Percentiles rank a stretch among this genome's conserved stretches.
Evolutionary conservation across 805 yeast species (phyloP).

Genomic region (Yamadazyma phyllophila): DNA sequence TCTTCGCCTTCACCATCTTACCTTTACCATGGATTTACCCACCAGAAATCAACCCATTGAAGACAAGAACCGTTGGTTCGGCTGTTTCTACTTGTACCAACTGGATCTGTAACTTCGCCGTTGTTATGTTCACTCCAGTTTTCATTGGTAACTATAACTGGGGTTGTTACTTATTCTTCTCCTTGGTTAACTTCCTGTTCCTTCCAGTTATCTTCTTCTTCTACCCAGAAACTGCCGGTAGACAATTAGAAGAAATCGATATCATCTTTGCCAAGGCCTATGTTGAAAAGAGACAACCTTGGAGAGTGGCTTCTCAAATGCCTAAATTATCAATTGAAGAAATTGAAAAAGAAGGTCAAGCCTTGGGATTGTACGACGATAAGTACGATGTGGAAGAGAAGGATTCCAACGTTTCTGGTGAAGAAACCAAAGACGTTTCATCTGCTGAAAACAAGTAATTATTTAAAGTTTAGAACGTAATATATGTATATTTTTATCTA

Average conservation of each 20-base stretch:
- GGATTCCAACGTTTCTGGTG: slow-evolving; percentile 2
- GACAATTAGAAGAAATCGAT: slow-evolving; percentile 45
- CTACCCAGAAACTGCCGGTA: slow-evolving; percentile 46
- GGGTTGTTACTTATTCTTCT: slow-evolving; percentile 43
- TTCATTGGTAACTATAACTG: slow-evolving; percentile 37
- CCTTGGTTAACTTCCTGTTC: slow-evolving; percentile 34
- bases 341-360: slow-evolving; percentile 56
- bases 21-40: slow-evolving; percentile 49
- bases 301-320: slow-evolving; percentile 59
- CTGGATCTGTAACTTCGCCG: slow-evolving; percentile 44
- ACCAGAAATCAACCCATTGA: slow-evolving; percentile 46
- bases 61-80: slow-evolving; percentile 43
- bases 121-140: slow-evolving; percentile 46
- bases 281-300: slow-evolving; percentile 55
- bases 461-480: background rate
- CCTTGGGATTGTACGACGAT: slow-evolving; percentile 52
- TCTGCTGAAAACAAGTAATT: slow-evolving; percentile 2
- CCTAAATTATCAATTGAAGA: slow-evolving; percentile 55
- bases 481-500: background rate
- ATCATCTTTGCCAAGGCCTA: slow-evolving; percentile 62
- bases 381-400: slow-evolving; percentile 26
- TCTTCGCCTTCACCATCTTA: slow-evolving; percentile 43
- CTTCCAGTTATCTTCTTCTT: slow-evolving; percentile 40
- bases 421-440: slow-evolving; percentile 4
- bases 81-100: slow-evolving; percentile 45